Evolutionary conservation across 148 eudicot genomes (phyloP).

Genomic region (Polygonum aviculare): DNA sequence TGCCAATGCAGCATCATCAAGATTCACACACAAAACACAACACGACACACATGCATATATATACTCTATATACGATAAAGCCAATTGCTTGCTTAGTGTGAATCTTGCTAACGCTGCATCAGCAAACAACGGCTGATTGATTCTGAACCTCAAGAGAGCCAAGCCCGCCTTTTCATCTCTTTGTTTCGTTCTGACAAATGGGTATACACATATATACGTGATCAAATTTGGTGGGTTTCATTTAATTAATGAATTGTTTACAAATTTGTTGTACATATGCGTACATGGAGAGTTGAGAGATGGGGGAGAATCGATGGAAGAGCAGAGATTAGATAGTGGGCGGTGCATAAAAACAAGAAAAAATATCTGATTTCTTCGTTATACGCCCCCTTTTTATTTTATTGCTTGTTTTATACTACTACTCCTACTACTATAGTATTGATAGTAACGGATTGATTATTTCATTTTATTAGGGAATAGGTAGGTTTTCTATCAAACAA

Average conservation of each 20-base stretch:
- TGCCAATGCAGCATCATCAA: conserved; percentile 6
- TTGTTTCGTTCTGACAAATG: not conserved
- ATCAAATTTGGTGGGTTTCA: not conserved
- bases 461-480: not conserved
- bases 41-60: too few relatives aligned
- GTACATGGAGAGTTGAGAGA: not conserved
- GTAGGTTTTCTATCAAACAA: too few relatives aligned
- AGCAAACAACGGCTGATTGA: conserved; percentile 1
- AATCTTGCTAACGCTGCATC: not conserved
- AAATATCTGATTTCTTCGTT: not conserved
- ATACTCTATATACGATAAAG: too few relatives aligned
- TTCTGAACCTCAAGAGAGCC: not conserved
- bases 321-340: not conserved
- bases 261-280: too few relatives aligned
- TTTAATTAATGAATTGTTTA: not conserved
- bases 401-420: not conserved
- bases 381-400: not conserved
- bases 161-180: not conserved
- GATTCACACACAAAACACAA: not conserved
- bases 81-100: not conserved
- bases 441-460: too few relatives aligned
- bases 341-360: not conserved
- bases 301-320: not conserved
- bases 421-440: too few relatives aligned
- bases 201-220: not conserved